Percentiles rank a stretch among this genome's conserved stretches.
Conservation (phyloP, 257 asterid species). For the Eucommia ulmoides region DNA sequence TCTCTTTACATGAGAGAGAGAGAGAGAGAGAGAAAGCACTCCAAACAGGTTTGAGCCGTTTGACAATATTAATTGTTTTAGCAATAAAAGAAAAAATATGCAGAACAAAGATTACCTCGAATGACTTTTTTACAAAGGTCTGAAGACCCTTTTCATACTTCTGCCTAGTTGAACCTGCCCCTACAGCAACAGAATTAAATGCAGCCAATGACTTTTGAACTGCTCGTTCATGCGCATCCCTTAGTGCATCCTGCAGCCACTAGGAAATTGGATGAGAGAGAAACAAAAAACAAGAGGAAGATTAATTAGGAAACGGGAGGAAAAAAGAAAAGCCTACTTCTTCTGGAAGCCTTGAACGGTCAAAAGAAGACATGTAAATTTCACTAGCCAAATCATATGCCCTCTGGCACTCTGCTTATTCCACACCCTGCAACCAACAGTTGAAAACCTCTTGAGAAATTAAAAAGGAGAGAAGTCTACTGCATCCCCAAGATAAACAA, state of each 20-base stretch:
- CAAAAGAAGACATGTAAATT: constrained; percentile 59
- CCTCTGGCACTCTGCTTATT: constrained; percentile 96
- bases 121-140: constrained; percentile 66
- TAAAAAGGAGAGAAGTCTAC: neutral
- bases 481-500: neutral
- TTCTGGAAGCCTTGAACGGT: constrained; percentile 83
- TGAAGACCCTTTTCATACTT: constrained; percentile 86
- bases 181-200: constrained; percentile 80
- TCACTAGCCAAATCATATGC: constrained; percentile 80
- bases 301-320: neutral
- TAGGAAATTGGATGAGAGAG: constrained; percentile 15
- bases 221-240: constrained; percentile 96
- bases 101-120: constrained; percentile 49
- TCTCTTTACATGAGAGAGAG: too few relatives aligned
- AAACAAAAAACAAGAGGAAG: neutral
- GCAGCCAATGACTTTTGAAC: constrained; percentile 60
- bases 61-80: too few relatives aligned
- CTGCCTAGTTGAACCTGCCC: constrained; percentile 66
- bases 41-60: too few relatives aligned
- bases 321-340: constrained; percentile 54
- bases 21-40: too few relatives aligned
- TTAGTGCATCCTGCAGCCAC: constrained; percentile 56
- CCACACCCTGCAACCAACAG: constrained; percentile 54
- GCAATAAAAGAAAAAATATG: constrained; percentile 2
- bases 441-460: neutral